These are phyloP conservation scores for Acanthamoeba sp. DNA, from an alignment of 208 protist species.

Conservation along the genomic window DNA sequence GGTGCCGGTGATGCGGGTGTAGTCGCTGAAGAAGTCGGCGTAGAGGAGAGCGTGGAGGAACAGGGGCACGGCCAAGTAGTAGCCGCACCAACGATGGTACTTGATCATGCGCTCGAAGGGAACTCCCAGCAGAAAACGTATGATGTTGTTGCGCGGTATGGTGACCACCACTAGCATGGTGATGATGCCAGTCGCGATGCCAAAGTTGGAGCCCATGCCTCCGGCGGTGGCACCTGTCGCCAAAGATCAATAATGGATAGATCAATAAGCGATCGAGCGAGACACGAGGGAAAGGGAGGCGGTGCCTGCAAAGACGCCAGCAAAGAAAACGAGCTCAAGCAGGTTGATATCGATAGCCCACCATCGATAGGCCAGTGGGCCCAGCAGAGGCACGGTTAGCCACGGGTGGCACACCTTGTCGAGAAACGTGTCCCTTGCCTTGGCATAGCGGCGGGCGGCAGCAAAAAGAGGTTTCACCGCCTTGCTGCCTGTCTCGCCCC, in stretches of 20 bases:
- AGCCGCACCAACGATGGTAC: slow-evolving; percentile 60
- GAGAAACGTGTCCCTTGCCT: not conserved
- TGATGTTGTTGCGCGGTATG: slow-evolving; percentile 34
- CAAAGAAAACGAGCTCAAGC: slow-evolving; percentile 38
- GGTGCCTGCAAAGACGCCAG: not conserved
- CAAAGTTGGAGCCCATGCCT: not conserved
- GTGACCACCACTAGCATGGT: slow-evolving; percentile 2
- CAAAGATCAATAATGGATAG: not conserved
- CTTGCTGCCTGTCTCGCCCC: not conserved
- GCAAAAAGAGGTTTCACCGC: not conserved
- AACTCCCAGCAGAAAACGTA: slow-evolving; percentile 23
- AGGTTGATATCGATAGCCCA: slow-evolving; percentile 66
- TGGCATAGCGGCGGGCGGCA: not conserved
- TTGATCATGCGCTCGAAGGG: slow-evolving; percentile 61
- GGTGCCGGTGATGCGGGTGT: slow-evolving; percentile 2
- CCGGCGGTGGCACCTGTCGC: not conserved
- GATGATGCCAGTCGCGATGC: slow-evolving; percentile 8
- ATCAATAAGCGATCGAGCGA: not conserved
- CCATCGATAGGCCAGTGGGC: slow-evolving; percentile 38
- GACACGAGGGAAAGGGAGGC: not conserved
- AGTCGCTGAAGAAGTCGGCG: not conserved
- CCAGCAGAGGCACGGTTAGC: slow-evolving; percentile 13
- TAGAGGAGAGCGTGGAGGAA: slow-evolving; percentile 37
- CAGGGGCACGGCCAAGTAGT: slow-evolving; percentile 12
- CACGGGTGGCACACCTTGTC: slow-evolving; percentile 23